Evolutionary conservation across 2,329 filamentous ascomycete genomes (phyloP).

Genomic region (Corynespora cassiicola): DNA sequence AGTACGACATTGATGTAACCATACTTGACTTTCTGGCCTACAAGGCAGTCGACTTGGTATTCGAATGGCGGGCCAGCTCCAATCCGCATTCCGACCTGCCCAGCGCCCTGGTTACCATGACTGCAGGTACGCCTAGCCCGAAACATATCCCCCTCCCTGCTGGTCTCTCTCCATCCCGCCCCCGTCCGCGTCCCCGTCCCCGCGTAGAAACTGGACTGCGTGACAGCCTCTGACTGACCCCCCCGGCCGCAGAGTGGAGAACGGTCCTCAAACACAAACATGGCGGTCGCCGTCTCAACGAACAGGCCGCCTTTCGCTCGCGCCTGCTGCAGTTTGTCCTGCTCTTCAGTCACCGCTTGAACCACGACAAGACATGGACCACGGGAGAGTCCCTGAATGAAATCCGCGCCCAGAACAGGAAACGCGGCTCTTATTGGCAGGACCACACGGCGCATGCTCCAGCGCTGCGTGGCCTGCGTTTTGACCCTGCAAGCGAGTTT

Average conservation of each 20-base stretch:
- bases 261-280: conserved; percentile 51
- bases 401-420: conserved; percentile 45
- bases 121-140: conserved; percentile 30
- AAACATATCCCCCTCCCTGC: conserved; percentile 4
- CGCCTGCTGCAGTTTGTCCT: conserved; percentile 56
- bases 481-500: conserved; percentile 34
- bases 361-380: conserved; percentile 46
- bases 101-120: conserved; percentile 39
- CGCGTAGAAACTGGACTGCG: too few relatives aligned
- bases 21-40: conserved; percentile 64
- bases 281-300: conserved; percentile 39
- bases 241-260: conserved; percentile 46
- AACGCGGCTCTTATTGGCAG: conserved; percentile 36
- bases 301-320: conserved; percentile 55
- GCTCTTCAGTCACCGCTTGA: conserved; percentile 52
- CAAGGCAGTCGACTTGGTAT: conserved; percentile 51
- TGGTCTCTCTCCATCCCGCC: conserved; percentile 6
- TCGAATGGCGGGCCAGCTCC: conserved; percentile 42
- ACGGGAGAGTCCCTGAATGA: conserved; percentile 39
- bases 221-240: background rate
- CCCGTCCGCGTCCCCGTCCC: too few relatives aligned
- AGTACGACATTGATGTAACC: conserved; percentile 60
- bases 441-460: conserved; percentile 26
- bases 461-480: conserved; percentile 25
- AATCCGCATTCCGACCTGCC: conserved; percentile 41